Evolutionary conservation across 2,329 filamentous ascomycete species (phyloP).

Genomic region (Grosmannia serpens): DNA sequence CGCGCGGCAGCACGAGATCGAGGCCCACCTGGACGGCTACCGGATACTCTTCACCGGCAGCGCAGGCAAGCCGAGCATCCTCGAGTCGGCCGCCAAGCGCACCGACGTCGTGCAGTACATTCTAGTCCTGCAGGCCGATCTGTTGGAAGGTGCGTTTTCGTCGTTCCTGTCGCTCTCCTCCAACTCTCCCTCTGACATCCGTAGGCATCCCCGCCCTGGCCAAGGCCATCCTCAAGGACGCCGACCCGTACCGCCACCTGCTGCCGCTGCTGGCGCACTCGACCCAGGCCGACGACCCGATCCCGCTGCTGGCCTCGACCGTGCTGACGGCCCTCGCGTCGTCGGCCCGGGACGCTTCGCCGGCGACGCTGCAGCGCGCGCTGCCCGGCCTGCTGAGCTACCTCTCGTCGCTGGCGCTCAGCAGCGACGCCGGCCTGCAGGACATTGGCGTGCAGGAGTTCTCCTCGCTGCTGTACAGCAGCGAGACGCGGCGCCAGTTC

Average conservation of each 20-base stretch:
- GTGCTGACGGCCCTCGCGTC: slow-evolving; percentile 73
- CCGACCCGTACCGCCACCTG: slow-evolving; percentile 72
- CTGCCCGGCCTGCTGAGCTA: slow-evolving; percentile 78
- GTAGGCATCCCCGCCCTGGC: slow-evolving; percentile 50
- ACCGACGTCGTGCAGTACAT: slow-evolving; percentile 92
- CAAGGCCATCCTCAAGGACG: slow-evolving; percentile 55
- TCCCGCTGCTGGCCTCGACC: slow-evolving; percentile 80
- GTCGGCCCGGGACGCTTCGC: slow-evolving; percentile 49
- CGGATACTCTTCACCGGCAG: slow-evolving; percentile 70
- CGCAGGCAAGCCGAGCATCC: slow-evolving; percentile 56
- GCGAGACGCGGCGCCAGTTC: slow-evolving; percentile 66
- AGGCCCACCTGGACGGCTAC: slow-evolving; percentile 71
- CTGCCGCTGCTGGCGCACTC: slow-evolving; percentile 73
- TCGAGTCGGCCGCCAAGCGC: slow-evolving; percentile 76
- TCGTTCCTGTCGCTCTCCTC: neutral
- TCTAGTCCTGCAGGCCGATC: slow-evolving; percentile 74
- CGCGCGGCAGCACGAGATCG: slow-evolving; percentile 71
- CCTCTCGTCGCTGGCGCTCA: slow-evolving; percentile 72
- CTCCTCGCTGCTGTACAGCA: slow-evolving; percentile 69
- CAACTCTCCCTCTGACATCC: neutral
- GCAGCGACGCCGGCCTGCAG: slow-evolving; percentile 71
- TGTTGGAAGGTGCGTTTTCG: slow-evolving; percentile 62
- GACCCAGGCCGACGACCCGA: slow-evolving; percentile 62
- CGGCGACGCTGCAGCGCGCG: slow-evolving; percentile 56
- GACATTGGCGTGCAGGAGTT: slow-evolving; percentile 92